These are phyloP conservation scores for Hypoxylon rubiginosum DNA, from an alignment of 2,329 filamentous ascomycete species.

Conservation along the genomic window DNA sequence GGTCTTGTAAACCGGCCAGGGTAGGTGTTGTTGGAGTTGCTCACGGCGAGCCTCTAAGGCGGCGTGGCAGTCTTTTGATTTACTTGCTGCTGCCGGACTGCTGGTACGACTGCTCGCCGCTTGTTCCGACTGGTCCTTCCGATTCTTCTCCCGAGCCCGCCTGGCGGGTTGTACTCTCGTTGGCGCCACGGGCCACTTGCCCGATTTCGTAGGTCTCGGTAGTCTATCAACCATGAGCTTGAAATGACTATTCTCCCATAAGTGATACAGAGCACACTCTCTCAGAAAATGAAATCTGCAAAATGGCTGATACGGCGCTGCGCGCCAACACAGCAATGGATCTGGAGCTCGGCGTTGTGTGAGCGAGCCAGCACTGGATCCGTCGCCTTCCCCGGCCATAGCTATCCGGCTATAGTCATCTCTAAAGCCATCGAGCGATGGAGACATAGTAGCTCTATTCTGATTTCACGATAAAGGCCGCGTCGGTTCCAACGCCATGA, in stretches of 20 bases:
- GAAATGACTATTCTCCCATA: constrained; percentile 38
- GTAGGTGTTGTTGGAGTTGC: constrained; percentile 27
- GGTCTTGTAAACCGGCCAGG: constrained; percentile 37
- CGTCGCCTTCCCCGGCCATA: constrained; percentile 2
- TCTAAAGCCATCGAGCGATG: not conserved
- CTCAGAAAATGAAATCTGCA: constrained; percentile 47
- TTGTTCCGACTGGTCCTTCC: constrained; percentile 8
- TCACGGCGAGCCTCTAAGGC: constrained; percentile 16
- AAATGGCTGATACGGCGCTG: constrained; percentile 43
- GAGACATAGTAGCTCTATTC: not conserved
- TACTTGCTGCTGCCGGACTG: constrained; percentile 11
- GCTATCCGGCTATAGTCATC: constrained; percentile 20
- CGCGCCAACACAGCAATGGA: constrained; percentile 42
- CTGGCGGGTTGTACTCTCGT: constrained; percentile 45
- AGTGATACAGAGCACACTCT: constrained; percentile 48
- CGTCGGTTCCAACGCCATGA: not conserved
- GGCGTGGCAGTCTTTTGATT: not conserved
- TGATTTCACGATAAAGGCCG: not conserved
- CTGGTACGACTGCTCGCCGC: not conserved
- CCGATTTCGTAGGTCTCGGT: constrained; percentile 25
- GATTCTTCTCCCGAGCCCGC: constrained; percentile 39
- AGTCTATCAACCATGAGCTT: constrained; percentile 25
- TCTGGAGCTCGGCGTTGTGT: constrained; percentile 13
- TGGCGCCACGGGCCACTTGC: constrained; percentile 24
- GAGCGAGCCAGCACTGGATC: not conserved